Percentiles rank a stretch among this genome's conserved stretches.
Conservation (phyloP, 2,329 filamentous ascomycete genomes). For the Cladophialophora immunda region DNA sequence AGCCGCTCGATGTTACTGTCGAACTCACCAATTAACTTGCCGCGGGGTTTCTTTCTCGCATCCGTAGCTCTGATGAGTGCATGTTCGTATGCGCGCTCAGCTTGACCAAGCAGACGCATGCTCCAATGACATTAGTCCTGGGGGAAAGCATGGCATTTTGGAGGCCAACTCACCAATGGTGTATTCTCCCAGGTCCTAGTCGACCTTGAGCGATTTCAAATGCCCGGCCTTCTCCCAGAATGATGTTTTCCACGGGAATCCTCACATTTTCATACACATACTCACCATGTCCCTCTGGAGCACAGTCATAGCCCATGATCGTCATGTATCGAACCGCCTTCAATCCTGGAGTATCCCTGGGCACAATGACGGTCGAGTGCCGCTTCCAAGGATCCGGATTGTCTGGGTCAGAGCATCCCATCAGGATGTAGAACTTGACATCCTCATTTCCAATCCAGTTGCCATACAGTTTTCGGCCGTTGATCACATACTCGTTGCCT, state of each 20-base stretch:
- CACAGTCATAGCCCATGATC: slow-evolving; percentile 82
- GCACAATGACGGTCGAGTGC: slow-evolving; percentile 84
- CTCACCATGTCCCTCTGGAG: slow-evolving; percentile 88
- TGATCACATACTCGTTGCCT: slow-evolving; percentile 83
- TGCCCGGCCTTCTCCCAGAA: slow-evolving; percentile 82
- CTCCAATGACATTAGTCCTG: slow-evolving; percentile 44
- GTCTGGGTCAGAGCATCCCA: slow-evolving; percentile 80
- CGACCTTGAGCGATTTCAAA: slow-evolving; percentile 94
- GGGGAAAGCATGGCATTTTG: background rate
- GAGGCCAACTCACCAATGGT: slow-evolving; percentile 64
- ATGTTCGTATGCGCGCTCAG: slow-evolving; percentile 85
- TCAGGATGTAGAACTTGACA: slow-evolving; percentile 80
- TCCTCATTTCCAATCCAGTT: slow-evolving; percentile 31
- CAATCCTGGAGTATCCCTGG: slow-evolving; percentile 75
- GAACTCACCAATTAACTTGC: slow-evolving; percentile 81
- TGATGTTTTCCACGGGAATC: slow-evolving; percentile 73
- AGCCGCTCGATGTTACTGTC: slow-evolving; percentile 89
- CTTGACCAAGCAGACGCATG: slow-evolving; percentile 84
- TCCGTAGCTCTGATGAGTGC: slow-evolving; percentile 89
- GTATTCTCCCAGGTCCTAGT: slow-evolving; percentile 85
- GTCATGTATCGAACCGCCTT: slow-evolving; percentile 85
- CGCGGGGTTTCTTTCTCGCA: slow-evolving; percentile 80
- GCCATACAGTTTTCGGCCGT: slow-evolving; percentile 60
- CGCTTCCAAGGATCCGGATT: slow-evolving; percentile 78
- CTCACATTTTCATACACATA: slow-evolving; percentile 81